Base-by-base conservation (phyloP, 2,329 filamentous ascomycete species). In the Aspergillus pseudoterreus region DNA sequence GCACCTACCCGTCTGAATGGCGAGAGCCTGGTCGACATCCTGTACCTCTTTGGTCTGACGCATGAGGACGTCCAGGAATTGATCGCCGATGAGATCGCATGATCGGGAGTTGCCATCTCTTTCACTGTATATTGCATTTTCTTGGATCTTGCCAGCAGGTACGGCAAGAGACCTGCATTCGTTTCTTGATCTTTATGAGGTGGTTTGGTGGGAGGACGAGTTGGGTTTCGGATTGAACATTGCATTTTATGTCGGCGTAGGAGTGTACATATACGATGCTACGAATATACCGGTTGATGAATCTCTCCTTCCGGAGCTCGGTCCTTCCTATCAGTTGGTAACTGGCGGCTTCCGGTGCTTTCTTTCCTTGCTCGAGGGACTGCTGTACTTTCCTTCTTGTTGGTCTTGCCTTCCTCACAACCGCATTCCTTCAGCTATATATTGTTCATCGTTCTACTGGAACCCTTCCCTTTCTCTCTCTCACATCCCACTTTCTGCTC, bases 1-100 rank as follows among this genome's bases (percentile, higher is more conserved):
- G 83, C 83, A 11, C 83, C 83, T 1, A 77, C 79, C 17, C 74
- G 81, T 47, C 61, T 86, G 56, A 86, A 86, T 60, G 77, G 77
- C 10, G 74, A 78, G 59, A 81, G 72, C 53, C 71, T 86, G 66
- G 66, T 78, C 43, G 82, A 86, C 66, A 67, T 86, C 47, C 68
- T 84, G 48, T 81, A 82, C 66, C 65, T 86, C 22, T 70, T 86
- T 27, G 82, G 82, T 2, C 64, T 81, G 45, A 72, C 70, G 1
- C 71, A 74, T 54, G 71, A 75, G 45, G 80, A 82, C 56, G 72
- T 80, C 50, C 65, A 73, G 19, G 74, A 77, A 55, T 59, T 82
- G 55, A 59, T 55, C 36, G 49, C 51, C n/a, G 56, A 55, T 19
- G 17, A 24, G n/a, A 44, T 58, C 15, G 35, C 15, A 38, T 38